Evolutionary conservation across 2,329 filamentous ascomycete species (phyloP).

Genomic region (Penicillium polonicum): DNA sequence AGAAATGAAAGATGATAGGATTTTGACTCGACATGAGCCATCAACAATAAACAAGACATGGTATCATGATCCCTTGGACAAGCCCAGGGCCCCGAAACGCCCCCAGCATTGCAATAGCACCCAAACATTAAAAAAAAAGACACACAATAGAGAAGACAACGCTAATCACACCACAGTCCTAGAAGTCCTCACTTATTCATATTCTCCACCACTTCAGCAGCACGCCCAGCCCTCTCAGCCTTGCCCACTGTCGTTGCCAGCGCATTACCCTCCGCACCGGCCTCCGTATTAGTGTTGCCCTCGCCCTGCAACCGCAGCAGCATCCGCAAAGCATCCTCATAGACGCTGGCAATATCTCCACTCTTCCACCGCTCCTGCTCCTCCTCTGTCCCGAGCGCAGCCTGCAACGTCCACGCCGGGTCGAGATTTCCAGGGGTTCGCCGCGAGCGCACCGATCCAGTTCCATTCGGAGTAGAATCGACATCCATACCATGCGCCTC

Average conservation of each 20-base stretch:
- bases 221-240: conserved; percentile 46
- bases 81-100: conserved; percentile 17
- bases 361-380: conserved; percentile 41
- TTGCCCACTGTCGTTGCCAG: conserved; percentile 49
- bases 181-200: conserved; percentile 40
- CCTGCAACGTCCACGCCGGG: conserved; percentile 33
- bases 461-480: conserved; percentile 21
- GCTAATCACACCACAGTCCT: conserved; percentile 6
- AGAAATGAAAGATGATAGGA: neutral
- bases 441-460: neutral
- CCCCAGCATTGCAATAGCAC: conserved; percentile 7
- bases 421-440: neutral
- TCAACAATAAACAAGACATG: conserved; percentile 16
- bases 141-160: conserved; percentile 8
- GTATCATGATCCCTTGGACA: conserved; percentile 25
- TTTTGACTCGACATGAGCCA: neutral
- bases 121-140: neutral
- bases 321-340: conserved; percentile 41
- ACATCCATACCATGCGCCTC: conserved; percentile 31
- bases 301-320: conserved; percentile 43
- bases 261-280: conserved; percentile 32
- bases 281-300: conserved; percentile 19
- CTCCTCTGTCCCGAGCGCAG: conserved; percentile 34
- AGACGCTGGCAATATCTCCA: conserved; percentile 45
- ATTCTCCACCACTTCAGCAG: conserved; percentile 49